Percentiles rank a stretch among this genome's conserved stretches.
These are phyloP conservation scores for Paramecium bursaria DNA, from an alignment of 73 alveolate genomes.

Conservation along the genomic window DNA sequence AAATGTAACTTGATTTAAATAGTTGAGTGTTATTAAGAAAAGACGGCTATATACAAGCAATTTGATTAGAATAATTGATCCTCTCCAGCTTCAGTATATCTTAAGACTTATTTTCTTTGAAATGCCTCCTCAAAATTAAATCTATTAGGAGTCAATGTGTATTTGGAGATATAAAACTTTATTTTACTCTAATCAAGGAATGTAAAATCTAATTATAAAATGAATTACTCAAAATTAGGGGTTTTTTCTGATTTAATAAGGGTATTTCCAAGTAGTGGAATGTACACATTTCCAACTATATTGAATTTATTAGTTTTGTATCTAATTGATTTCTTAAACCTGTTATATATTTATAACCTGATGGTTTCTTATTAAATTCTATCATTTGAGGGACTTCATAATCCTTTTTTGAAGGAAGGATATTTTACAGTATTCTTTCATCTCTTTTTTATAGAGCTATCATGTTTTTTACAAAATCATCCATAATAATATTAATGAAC, in stretches of 20 bases:
- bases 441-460: not conserved
- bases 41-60: slow-evolving; percentile 30
- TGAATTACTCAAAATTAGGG: slow-evolving; percentile 16
- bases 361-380: not conserved
- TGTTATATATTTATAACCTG: not conserved
- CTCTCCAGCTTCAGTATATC: slow-evolving; percentile 54
- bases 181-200: slow-evolving; percentile 37
- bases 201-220: slow-evolving; percentile 16
- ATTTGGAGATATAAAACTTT: slow-evolving; percentile 48
- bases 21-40: slow-evolving; percentile 42
- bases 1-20: slow-evolving; percentile 2
- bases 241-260: slow-evolving; percentile 30
- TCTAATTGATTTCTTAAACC: slow-evolving; percentile 22
- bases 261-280: slow-evolving; percentile 53
- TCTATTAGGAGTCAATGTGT: slow-evolving; percentile 50
- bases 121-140: slow-evolving; percentile 48
- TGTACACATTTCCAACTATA: slow-evolving; percentile 13
- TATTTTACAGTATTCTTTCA: not conserved
- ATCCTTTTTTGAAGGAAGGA: not conserved
- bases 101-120: slow-evolving; percentile 25
- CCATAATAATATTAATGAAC: slow-evolving; percentile 41
- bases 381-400: not conserved
- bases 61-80: not conserved
- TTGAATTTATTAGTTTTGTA: not conserved
- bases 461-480: no score